phyloP scores from a whole-genome alignment of 495 filamentous ascomycete species.

The Penicillium antarcticum region DNA sequence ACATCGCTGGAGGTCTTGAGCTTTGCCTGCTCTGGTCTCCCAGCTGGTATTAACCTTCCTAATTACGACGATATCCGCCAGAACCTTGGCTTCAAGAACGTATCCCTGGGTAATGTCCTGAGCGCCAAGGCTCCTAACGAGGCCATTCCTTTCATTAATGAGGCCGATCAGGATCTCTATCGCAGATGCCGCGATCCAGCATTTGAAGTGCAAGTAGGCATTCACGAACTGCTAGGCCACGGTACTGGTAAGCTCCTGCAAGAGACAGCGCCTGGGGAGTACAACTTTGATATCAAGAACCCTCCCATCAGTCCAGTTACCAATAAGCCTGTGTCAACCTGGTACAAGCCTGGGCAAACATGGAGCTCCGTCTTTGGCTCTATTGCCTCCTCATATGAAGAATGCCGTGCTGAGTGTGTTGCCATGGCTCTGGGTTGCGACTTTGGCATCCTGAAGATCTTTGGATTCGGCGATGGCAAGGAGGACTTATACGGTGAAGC shows the following conservation, averaged over 20 bases:
- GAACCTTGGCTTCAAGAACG: constrained; percentile 96
- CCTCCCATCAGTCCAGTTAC: constrained; percentile 80
- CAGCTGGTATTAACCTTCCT: constrained; percentile 75
- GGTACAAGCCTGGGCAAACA: constrained; percentile 91
- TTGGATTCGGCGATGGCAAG: constrained; percentile 79
- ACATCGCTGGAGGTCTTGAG: constrained; percentile 77
- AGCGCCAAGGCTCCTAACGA: constrained; percentile 87
- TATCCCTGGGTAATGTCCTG: constrained; percentile 86
- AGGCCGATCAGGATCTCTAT: constrained; percentile 71
- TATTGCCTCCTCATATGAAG: constrained; percentile 83
- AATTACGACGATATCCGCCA: constrained; percentile 96
- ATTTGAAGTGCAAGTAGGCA: constrained; percentile 92
- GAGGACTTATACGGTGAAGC: constrained; percentile 69
- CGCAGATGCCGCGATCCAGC: constrained; percentile 75
- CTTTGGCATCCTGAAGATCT: constrained; percentile 82
- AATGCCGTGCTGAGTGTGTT: constrained; percentile 80
- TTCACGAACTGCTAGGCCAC: constrained; percentile 94
- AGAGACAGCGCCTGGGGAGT: constrained; percentile 75
- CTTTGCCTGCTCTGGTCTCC: constrained; percentile 77
- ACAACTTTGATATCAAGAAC: constrained; percentile 79
- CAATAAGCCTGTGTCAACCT: constrained; percentile 71
- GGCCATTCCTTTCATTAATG: constrained; percentile 80
- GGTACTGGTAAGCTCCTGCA: constrained; percentile 94
- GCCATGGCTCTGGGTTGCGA: constrained; percentile 92
- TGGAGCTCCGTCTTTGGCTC: constrained; percentile 91